A percentile compares a stretch with the other conserved stretches of the same genome.
phyloP scores from a whole-genome alignment of 2,329 filamentous ascomycete genomes.

The Pseudogymnoascus sp. region DNA sequence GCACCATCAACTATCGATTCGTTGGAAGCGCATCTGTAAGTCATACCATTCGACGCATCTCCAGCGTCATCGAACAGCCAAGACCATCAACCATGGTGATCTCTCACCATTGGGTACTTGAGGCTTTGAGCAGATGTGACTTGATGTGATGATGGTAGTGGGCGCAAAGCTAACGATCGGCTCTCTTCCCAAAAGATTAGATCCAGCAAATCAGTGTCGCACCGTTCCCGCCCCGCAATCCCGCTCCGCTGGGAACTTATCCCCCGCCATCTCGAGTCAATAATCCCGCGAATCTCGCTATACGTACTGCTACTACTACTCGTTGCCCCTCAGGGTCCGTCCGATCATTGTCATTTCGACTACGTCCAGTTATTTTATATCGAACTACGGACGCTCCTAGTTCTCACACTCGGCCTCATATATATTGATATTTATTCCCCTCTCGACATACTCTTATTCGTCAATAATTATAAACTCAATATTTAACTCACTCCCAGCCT shows the following conservation, averaged over 20 bases:
- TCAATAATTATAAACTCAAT: background rate
- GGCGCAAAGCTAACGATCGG: background rate
- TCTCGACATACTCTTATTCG: constrained; percentile 1
- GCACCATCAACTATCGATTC: background rate
- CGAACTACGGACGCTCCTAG: background rate
- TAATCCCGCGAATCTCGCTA: background rate
- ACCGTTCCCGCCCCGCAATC: constrained; percentile 5
- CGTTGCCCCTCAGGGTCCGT: background rate
- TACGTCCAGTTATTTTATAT: background rate
- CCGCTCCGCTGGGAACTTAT: background rate
- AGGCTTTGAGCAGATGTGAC: background rate
- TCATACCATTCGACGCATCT: background rate
- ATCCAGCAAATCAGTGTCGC: background rate
- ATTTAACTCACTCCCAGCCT: background rate
- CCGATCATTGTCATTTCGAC: background rate
- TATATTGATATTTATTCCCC: background rate
- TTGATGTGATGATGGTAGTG: background rate
- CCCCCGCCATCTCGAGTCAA: background rate
- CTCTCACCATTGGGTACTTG: background rate
- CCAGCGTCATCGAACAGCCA: background rate
- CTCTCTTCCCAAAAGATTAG: background rate
- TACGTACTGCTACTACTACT: background rate
- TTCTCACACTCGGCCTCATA: background rate
- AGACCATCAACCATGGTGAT: background rate
- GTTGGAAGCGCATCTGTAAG: constrained; percentile 2